A percentile compares a stretch with the other conserved stretches of the same genome.
These are phyloP conservation scores for Annulohypoxylon stygium DNA, from an alignment of 495 filamentous ascomycete species.

Conservation along the genomic window DNA sequence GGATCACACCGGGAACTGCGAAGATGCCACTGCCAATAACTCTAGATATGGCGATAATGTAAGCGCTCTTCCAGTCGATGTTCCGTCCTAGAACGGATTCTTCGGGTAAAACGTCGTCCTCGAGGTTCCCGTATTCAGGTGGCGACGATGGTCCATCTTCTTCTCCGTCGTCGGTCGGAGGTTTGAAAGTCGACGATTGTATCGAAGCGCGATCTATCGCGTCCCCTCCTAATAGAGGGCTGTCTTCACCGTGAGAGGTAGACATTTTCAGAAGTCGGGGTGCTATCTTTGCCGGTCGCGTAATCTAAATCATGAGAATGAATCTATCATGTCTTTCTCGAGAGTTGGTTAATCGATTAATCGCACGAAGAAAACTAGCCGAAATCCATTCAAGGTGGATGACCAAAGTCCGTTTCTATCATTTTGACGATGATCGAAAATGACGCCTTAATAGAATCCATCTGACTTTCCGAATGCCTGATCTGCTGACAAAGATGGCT, in stretches of 20 bases:
- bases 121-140: constrained; percentile 53
- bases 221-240: constrained; percentile 36
- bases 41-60: constrained; percentile 80
- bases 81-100: constrained; percentile 73
- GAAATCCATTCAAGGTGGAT: neutral
- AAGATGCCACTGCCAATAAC: constrained; percentile 84
- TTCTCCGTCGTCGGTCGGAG: constrained; percentile 27
- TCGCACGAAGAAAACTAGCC: neutral
- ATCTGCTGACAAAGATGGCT: constrained; percentile 45
- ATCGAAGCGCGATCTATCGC: constrained; percentile 24
- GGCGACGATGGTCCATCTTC: constrained; percentile 39
- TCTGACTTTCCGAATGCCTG: constrained; percentile 35
- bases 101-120: constrained; percentile 72
- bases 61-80: constrained; percentile 75
- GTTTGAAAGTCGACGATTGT: constrained; percentile 30
- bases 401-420: constrained; percentile 12
- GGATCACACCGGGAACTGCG: constrained; percentile 76
- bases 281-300: constrained; percentile 9
- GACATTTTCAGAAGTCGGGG: constrained; percentile 16
- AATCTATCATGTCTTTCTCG: neutral
- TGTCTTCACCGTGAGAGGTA: constrained; percentile 29
- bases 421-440: constrained; percentile 17
- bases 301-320: constrained; percentile 9
- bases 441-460: constrained; percentile 30
- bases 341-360: neutral